Evolutionary conservation across 441 rosid genomes (phyloP), one percentile per base, ranked within the genome.

Genomic region (Erodium chrysanthum): DNA sequence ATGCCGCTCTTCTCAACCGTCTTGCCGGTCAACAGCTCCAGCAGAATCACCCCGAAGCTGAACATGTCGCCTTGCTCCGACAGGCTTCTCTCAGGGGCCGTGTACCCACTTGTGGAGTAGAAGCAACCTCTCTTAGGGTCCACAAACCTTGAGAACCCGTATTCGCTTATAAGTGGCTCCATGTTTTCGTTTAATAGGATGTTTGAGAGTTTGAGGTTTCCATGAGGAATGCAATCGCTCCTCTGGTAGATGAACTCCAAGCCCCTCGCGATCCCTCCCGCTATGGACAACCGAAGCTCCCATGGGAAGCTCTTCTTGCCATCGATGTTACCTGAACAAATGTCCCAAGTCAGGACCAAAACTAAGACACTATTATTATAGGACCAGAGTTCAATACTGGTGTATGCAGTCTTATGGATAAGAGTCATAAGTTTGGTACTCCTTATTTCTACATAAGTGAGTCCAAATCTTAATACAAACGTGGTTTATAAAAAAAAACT

Each of bases 141-240:
- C 23, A 80, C 11, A 33, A 79, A 75, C 59, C 64, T 73, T 50
- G 80, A 65, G 17, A 65, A 50, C 6, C 88, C 85, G 8, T 81
- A 82, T 66, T 87, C 85, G 68, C 88, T 83, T 23, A 85, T 77
- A 44, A 81, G 22, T 5, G 88, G 81, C 66, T 76, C 85, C 58
- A 77, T 66, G 14, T 80, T 66, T 20, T 83, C 82, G 0, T 71
- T 73, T 59, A 85, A 1, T 42, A 83, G 35, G 67, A 87, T 84
- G 65, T 85, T 87, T 35, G 89, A 85, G 11, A 77, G 87, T 75
- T 85, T 87, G 31, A 87, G 80, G 68, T 87, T 87, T 44, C 88
- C 89, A 66, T 82, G 88, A 9, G 86, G 80, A 40, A 79, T 76
- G 60, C 27, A 56, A 48, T 80, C 67, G n/a, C 12, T 25, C 23